A percentile compares a stretch with the other conserved stretches of the same genome.
Evolutionary conservation across 192 early-diverging fungal species (phyloP).

Genomic region (Backusella mclennaniae): DNA sequence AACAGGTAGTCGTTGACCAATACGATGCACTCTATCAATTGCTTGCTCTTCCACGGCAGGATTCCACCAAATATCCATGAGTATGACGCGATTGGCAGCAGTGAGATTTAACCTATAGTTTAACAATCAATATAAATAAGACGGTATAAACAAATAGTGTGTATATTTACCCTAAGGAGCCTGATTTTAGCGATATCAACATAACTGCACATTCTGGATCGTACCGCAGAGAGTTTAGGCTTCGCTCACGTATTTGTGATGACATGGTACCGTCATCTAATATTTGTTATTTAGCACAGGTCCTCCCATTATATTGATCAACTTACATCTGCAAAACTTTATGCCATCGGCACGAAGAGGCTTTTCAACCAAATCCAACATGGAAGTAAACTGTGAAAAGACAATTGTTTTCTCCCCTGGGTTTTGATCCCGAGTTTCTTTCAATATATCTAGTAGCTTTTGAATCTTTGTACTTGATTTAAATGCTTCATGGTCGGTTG

Average conservation of each 20-base stretch:
- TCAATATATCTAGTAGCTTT: slow-evolving; percentile 47
- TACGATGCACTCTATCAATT: slow-evolving; percentile 78
- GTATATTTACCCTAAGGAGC: slow-evolving; percentile 35
- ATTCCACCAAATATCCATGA: slow-evolving; percentile 86
- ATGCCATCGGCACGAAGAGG: slow-evolving; percentile 40
- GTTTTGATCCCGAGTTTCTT: slow-evolving; percentile 35
- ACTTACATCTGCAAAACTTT: slow-evolving; percentile 41
- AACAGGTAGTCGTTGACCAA: slow-evolving; percentile 68
- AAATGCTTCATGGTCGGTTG: background rate
- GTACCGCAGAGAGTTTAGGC: slow-evolving; percentile 59
- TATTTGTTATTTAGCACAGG: background rate
- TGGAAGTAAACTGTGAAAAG: slow-evolving; percentile 57
- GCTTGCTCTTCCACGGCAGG: slow-evolving; percentile 75
- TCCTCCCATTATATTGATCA: background rate
- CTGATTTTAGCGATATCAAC: slow-evolving; percentile 52
- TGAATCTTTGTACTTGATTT: slow-evolving; percentile 39
- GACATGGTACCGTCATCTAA: slow-evolving; percentile 37
- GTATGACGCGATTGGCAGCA: slow-evolving; percentile 67
- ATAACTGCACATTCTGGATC: slow-evolving; percentile 61
- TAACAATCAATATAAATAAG: slow-evolving; percentile 9
- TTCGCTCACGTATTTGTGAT: slow-evolving; percentile 52
- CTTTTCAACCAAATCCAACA: slow-evolving; percentile 49
- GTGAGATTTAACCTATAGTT: slow-evolving; percentile 71
- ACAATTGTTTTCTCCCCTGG: slow-evolving; percentile 60
- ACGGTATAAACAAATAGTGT: background rate